Evolutionary conservation across 2,329 filamentous ascomycete species (phyloP).

Genomic region (Ophiocordyceps robertsii): DNA sequence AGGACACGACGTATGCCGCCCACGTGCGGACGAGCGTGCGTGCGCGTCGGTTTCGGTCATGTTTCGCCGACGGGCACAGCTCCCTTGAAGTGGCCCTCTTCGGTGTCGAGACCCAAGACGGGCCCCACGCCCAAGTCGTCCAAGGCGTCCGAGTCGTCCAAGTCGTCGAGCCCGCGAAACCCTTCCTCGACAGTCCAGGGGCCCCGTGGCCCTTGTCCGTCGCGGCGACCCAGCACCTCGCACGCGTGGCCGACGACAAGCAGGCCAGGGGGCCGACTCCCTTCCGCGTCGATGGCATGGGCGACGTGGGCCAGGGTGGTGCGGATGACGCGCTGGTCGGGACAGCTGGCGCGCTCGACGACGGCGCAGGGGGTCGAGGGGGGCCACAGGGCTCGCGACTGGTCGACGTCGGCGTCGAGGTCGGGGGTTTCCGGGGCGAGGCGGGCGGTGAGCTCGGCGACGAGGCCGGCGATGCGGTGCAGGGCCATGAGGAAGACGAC

Average conservation of each 20-base stretch:
- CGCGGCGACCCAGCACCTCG: conserved; percentile 46
- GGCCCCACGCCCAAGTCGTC: not conserved
- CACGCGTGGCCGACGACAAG: conserved; percentile 78
- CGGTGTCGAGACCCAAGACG: not conserved
- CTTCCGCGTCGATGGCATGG: conserved; percentile 75
- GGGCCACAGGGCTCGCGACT: conserved; percentile 48
- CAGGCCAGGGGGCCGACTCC: conserved; percentile 76
- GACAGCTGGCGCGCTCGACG: conserved; percentile 83
- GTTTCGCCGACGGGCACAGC: too few species aligned
- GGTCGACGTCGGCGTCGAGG: conserved; percentile 4
- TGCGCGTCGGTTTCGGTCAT: too few species aligned
- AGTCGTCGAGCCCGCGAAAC: conserved; percentile 56
- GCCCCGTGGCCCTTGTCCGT: conserved; percentile 43
- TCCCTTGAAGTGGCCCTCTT: not conserved
- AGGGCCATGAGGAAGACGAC: conserved; percentile 93
- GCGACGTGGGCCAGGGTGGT: conserved; percentile 71
- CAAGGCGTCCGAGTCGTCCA: conserved; percentile 31
- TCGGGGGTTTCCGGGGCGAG: conserved; percentile 13
- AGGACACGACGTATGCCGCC: too few species aligned
- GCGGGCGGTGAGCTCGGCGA: conserved; percentile 51
- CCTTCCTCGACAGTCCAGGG: conserved; percentile 83
- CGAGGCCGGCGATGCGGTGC: conserved; percentile 64
- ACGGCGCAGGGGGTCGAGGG: conserved; percentile 75
- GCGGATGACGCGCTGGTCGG: conserved; percentile 84
- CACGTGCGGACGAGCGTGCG: too few species aligned